Evolutionary conservation across 352 stramenopile genomes (phyloP), one percentile per base, ranked within the genome.

Genomic region (Blastocystis sp.): DNA sequence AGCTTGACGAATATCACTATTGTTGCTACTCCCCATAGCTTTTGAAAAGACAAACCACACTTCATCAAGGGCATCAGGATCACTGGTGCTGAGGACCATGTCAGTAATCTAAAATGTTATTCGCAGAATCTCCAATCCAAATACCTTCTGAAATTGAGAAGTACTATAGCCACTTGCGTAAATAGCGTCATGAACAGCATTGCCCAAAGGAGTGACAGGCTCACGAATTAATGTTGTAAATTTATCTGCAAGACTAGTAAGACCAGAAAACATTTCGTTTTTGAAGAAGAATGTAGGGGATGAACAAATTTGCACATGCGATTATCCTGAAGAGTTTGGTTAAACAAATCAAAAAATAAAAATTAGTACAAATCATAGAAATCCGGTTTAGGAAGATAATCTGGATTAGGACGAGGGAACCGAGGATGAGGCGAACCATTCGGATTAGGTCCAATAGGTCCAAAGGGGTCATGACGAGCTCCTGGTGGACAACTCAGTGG

Each of bases 151-250:
- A 20, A 65, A 43, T 20, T 88, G 75, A n/a, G 45, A 20, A 53
- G 20, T 76, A 16, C 59, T 43, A 45, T 76, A 76, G 43, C 47
- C 20, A 76, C 56, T 81, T 8, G 76, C 53, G 39, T 88, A 76
- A 76, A 88, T 88, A 18, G 54, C 53, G 39, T 88, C 76, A 88
- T 88, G 59, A 24, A 88, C 64, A 6, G 76, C 76, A 30, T 79
- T 88, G 59, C 76, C 76, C 45, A 88, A 76, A 34, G 76, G 64
- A 88, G 76, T 76, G 5, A 88, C 53, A 37, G 76, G 76, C n/a
- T 88, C 76, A n/a, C 76, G 76, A 76, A 88, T 76, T 20, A 88
- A 88, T 45, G 76, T 54, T 8, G 76, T 78, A 45, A 88, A 55
- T 26, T 76, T 88, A 24, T 88, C 76, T n/a, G 76, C 26, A 62